Base-by-base conservation (phyloP, 805 yeast genomes). In the Scheffersomyces amazonensis region DNA sequence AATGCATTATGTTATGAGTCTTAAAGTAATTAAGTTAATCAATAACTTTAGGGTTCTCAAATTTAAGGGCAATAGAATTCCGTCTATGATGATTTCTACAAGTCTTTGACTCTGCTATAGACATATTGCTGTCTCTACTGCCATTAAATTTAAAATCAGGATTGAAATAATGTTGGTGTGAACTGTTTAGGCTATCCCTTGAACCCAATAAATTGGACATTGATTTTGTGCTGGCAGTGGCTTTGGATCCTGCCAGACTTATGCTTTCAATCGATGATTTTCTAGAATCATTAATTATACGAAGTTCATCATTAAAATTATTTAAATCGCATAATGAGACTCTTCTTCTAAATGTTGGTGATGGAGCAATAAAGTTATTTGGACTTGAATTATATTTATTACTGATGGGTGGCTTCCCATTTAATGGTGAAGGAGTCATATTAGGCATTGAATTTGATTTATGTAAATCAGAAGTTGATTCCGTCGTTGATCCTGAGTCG, bases 31-130 rank as follows among this genome's bases (percentile, higher is more conserved):
- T n/a, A n/a, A n/a, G n/a, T 27, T 10, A 27, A 5, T 27, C 30
- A 15, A 27, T 27, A 5, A 39, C 29, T 19, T 37, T 35, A 16
- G 73, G 78, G 13, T 58, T 43, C 12, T 66, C 64, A 44, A 74
- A 73, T 23, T 68, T 64, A 47, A 74, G 52, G 0, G 80, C 78
- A 30, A 75, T 66, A 0, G 76, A 64, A n/a, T 69, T 60, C 27
- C 76, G 52, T 32, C 78, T 44, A 25, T 60, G 63, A 47, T 74
- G 80, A 36, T 61, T 58, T 27, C 58, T 52, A 32, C 35, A 16
- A 5, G 15, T 25, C 15, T 24, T 25, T n/a, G n/a, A 22, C n/a
- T n/a, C n/a, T n/a, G n/a, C 25, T 9, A 9, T 22, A 9, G 12
- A 22, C 25, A 22, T 9, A 9, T 22, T n/a, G n/a, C n/a, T n/a